A percentile compares a stretch with the other conserved stretches of the same genome.
Conservation (phyloP, 306 rosid genomes). For the Hippophae tibetana region DNA sequence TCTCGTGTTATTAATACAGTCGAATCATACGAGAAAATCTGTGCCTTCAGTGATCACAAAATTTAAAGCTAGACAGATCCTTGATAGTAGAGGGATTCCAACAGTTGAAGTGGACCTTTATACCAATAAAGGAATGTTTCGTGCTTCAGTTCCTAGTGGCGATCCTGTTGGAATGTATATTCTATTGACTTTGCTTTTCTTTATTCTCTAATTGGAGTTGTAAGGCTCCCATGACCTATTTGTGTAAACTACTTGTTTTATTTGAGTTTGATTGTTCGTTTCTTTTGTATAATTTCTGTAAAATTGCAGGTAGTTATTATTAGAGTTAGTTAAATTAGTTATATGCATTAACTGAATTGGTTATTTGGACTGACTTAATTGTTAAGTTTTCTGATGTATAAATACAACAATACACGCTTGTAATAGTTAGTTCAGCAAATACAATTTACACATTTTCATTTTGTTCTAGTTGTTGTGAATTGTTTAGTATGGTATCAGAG, state of each 20-base stretch:
- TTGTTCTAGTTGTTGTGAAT: too few relatives aligned
- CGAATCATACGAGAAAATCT: slow-evolving; percentile 68
- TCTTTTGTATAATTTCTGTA: background rate
- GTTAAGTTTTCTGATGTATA: too few relatives aligned
- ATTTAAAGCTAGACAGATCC: slow-evolving; percentile 85
- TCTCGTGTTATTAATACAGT: slow-evolving; percentile 25
- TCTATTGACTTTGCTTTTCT: background rate
- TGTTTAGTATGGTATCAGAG: too few relatives aligned
- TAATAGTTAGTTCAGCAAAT: too few relatives aligned
- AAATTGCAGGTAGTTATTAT: background rate
- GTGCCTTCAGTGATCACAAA: slow-evolving; percentile 68
- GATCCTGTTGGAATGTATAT: slow-evolving; percentile 59
- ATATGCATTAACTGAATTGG: too few relatives aligned
- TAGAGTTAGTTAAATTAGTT: too few relatives aligned
- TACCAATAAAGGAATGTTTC: slow-evolving; percentile 73
- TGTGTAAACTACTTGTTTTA: too few relatives aligned
- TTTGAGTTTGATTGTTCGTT: background rate
- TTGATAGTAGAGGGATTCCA: slow-evolving; percentile 94
- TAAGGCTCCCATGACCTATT: too few relatives aligned
- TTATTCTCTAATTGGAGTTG: too few relatives aligned
- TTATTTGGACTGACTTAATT: too few relatives aligned
- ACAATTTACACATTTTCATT: too few relatives aligned
- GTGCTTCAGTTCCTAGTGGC: slow-evolving; percentile 84
- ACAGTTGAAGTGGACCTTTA: slow-evolving; percentile 82
- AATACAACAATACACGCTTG: too few relatives aligned